Evolutionary conservation across 805 yeast species (phyloP).

Genomic region (Ogataea paradorogensis): DNA sequence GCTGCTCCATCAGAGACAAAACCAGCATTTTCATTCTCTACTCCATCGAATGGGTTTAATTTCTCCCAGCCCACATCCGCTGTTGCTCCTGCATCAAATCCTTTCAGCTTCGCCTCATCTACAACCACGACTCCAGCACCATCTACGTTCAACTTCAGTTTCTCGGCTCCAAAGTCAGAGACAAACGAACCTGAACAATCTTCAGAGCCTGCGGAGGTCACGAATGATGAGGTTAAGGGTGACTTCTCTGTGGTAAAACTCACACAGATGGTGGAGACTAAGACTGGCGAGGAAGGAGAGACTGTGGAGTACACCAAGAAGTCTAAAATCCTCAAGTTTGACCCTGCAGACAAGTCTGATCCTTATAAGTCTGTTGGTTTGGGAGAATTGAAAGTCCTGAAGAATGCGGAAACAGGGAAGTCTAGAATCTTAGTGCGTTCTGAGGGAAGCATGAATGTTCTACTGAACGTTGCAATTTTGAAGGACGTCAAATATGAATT

Average conservation of each 20-base stretch:
- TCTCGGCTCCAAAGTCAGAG: conserved; percentile 23
- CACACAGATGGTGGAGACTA: conserved; percentile 49
- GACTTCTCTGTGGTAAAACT: conserved; percentile 46
- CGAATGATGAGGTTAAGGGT: conserved; percentile 46
- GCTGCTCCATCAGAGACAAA: conserved; percentile 13
- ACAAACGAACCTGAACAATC: conserved; percentile 24
- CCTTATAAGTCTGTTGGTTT: conserved; percentile 68
- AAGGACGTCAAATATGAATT: conserved; percentile 57
- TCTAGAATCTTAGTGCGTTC: conserved; percentile 77
- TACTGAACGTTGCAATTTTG: conserved; percentile 64
- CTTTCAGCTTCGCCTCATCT: conserved; percentile 24
- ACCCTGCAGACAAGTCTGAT: conserved; percentile 43
- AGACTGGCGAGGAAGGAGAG: conserved; percentile 88
- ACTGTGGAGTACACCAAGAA: conserved; percentile 58
- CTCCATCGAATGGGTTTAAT: conserved; percentile 15
- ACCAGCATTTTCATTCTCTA: conserved; percentile 29
- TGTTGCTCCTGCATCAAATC: conserved; percentile 4
- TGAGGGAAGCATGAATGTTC: conserved; percentile 80
- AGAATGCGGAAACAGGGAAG: conserved; percentile 56
- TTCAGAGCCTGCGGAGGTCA: conserved; percentile 35
- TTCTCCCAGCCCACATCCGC: conserved; percentile 8
- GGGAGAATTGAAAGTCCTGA: conserved; percentile 77
- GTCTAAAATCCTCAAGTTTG: conserved; percentile 66
- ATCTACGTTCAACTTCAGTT: conserved; percentile 25
- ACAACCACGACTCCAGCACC: conserved; percentile 11